Percentiles rank a stretch among this genome's conserved stretches.
Conservation (phyloP, 805 yeast species). For the Henningerozyma blattae region DNA sequence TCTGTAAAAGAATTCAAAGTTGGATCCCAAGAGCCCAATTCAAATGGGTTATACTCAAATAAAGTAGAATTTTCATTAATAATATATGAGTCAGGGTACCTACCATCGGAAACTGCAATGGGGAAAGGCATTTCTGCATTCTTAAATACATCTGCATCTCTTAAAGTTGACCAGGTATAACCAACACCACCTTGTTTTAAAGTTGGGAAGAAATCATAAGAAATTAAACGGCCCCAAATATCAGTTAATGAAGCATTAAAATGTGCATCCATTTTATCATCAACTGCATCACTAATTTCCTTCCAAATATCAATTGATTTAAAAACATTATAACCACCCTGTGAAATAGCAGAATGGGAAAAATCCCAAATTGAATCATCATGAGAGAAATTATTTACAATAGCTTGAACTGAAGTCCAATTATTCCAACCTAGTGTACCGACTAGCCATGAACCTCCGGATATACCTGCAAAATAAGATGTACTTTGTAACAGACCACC, state of each 20-base stretch:
- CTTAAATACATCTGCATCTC: slow-evolving; percentile 48
- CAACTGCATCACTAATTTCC: slow-evolving; percentile 40
- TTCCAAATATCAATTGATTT: slow-evolving; percentile 41
- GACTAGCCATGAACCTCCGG: slow-evolving; percentile 80
- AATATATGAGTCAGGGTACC: slow-evolving; percentile 48
- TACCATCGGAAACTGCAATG: slow-evolving; percentile 50
- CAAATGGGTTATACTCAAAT: slow-evolving; percentile 53
- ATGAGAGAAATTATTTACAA: slow-evolving; percentile 28
- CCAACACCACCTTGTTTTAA: slow-evolving; percentile 52
- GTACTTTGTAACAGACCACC: slow-evolving; percentile 67
- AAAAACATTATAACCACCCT: slow-evolving; percentile 50
- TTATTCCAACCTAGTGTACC: slow-evolving; percentile 58
- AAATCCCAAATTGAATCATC: slow-evolving; percentile 57
- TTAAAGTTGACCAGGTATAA: slow-evolving; percentile 43
- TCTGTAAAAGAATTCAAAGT: slow-evolving; percentile 53
- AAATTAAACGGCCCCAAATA: slow-evolving; percentile 67
- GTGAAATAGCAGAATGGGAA: slow-evolving; percentile 43
- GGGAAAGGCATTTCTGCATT: slow-evolving; percentile 64
- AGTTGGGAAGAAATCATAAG: slow-evolving; percentile 60
- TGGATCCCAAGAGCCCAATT: slow-evolving; percentile 85
- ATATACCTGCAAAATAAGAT: slow-evolving; percentile 62
- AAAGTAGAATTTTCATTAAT: slow-evolving; percentile 57
- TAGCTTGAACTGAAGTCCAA: slow-evolving; percentile 58
- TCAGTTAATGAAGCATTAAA: slow-evolving; percentile 59
- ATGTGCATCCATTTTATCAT: slow-evolving; percentile 48